Evolutionary conservation across 352 stramenopile species (phyloP).

Genomic region (Phytophthora crassamura): DNA sequence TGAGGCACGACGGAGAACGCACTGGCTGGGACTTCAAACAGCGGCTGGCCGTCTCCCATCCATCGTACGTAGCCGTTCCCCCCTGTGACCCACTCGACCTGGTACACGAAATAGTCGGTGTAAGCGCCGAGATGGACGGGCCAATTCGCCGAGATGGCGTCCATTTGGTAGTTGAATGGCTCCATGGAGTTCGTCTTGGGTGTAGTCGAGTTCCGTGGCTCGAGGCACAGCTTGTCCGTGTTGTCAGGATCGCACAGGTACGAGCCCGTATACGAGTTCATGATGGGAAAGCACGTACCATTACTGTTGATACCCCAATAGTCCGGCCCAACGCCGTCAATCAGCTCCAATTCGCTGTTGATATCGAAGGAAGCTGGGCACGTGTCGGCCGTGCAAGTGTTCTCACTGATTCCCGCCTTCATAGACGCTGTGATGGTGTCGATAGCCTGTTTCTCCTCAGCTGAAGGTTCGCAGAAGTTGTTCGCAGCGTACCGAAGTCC

Average conservation of each 20-base stretch:
- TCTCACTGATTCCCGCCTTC: constrained; percentile 42
- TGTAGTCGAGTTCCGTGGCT: constrained; percentile 39
- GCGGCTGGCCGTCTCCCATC: constrained; percentile 53
- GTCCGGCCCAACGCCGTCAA: constrained; percentile 38
- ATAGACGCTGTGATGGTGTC: constrained; percentile 35
- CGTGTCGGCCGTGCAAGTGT: constrained; percentile 37
- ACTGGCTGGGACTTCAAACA: constrained; percentile 68
- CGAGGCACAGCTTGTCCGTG: constrained; percentile 35
- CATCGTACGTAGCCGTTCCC: constrained; percentile 68
- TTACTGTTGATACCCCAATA: constrained; percentile 74
- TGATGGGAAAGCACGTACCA: constrained; percentile 62
- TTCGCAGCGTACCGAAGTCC: constrained; percentile 57
- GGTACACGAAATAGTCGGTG: constrained; percentile 63
- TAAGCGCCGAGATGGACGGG: constrained; percentile 67
- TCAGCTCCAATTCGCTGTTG: constrained; percentile 44
- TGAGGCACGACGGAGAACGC: constrained; percentile 57
- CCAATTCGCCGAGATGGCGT: constrained; percentile 84
- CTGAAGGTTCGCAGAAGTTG: constrained; percentile 43
- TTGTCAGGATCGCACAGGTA: constrained; percentile 70
- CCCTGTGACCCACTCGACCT: constrained; percentile 80
- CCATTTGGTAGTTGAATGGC: constrained; percentile 82
- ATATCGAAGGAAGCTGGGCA: constrained; percentile 54
- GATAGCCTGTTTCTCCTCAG: constrained; percentile 28
- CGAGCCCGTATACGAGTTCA: constrained; percentile 71
- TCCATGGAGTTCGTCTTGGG: constrained; percentile 54